Evolutionary conservation across 148 eudicot species (phyloP).

Genomic region (Nepenthes mirabilis): DNA sequence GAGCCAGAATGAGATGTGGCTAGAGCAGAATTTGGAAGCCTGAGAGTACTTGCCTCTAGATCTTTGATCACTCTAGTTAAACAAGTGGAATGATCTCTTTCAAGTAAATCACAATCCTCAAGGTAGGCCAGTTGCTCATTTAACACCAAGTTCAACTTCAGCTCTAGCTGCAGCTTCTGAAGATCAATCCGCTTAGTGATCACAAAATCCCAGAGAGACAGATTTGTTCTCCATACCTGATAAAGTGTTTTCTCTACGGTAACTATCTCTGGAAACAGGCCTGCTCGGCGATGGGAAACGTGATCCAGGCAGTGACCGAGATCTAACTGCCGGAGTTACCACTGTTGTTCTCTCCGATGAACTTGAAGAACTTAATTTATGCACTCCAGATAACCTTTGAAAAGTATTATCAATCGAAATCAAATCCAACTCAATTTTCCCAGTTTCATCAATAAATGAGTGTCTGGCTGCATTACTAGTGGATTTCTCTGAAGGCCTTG

Average conservation of each 20-base stretch:
- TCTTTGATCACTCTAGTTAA: conserved; percentile 54
- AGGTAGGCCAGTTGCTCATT: conserved; percentile 56
- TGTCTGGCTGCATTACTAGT: conserved; percentile 41
- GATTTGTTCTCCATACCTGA: conserved; percentile 58
- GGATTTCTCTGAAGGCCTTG: conserved; percentile 40
- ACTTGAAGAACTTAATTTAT: conserved; percentile 20
- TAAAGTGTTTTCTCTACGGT: conserved; percentile 54
- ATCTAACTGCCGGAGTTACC: conserved; percentile 26
- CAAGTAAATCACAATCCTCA: conserved; percentile 62
- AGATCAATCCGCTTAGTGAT: conserved; percentile 46
- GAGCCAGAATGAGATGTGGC: too few relatives aligned
- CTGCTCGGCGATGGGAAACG: conserved; percentile 61
- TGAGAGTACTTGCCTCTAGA: conserved; percentile 75
- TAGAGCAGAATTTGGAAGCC: too few relatives aligned
- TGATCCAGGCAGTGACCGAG: conserved; percentile 40
- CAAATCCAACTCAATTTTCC: conserved; percentile 16
- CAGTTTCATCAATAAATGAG: conserved; percentile 23
- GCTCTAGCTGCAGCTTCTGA: too few relatives aligned
- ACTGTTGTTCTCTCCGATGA: conserved; percentile 34
- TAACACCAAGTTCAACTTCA: conserved; percentile 45
- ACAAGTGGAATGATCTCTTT: conserved; percentile 55
- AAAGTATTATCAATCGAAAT: conserved; percentile 34
- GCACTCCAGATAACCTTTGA: conserved; percentile 20
- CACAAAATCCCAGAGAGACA: conserved; percentile 55
- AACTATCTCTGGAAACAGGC: conserved; percentile 28